Percentiles rank a stretch among this genome's conserved stretches.
phyloP scores from a whole-genome alignment of 768 basidiomycete species.

The Hygrophorus russula region DNA sequence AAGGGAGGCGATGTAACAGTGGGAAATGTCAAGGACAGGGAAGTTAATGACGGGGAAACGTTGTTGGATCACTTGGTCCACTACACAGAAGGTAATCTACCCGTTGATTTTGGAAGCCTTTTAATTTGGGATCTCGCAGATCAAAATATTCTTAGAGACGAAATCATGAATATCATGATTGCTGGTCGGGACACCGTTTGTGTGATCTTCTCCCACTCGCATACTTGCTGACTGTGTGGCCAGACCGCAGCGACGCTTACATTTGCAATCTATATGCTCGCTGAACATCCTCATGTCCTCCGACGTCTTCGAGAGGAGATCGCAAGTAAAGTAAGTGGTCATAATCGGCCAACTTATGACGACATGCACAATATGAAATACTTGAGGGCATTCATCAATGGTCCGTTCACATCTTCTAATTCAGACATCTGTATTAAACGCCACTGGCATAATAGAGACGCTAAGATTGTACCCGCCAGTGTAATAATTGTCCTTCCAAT shows the following conservation, averaged over 20 bases:
- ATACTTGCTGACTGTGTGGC: not conserved
- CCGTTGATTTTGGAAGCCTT: too few relatives aligned
- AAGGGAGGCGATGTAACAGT: constrained; percentile 3
- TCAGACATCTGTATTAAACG: too few relatives aligned
- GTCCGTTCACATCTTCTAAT: constrained; percentile 13
- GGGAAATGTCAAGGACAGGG: constrained; percentile 12
- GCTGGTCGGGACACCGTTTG: constrained; percentile 49
- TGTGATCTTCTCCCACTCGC: not conserved
- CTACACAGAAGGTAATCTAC: constrained; percentile 33
- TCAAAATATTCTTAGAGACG: constrained; percentile 30
- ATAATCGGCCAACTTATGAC: constrained; percentile 37
- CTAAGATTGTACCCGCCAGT: constrained; percentile 45
- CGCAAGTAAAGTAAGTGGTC: constrained; percentile 30
- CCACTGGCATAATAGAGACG: constrained; percentile 24
- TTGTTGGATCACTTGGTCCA: constrained; percentile 40
- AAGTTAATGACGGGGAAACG: constrained; percentile 27
- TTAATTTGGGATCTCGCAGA: constrained; percentile 14
- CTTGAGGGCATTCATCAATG: constrained; percentile 45
- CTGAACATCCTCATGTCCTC: constrained; percentile 37
- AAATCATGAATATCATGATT: constrained; percentile 40
- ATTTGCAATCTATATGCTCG: constrained; percentile 42
- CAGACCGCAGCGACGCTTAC: constrained; percentile 42
- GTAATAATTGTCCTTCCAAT: constrained; percentile 15
- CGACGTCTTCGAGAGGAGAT: constrained; percentile 41
- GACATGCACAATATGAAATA: constrained; percentile 49